A percentile compares a stretch with the other conserved stretches of the same genome.
phyloP scores from a whole-genome alignment of 2,329 filamentous ascomycete species.

The Cercospora beticola region DNA sequence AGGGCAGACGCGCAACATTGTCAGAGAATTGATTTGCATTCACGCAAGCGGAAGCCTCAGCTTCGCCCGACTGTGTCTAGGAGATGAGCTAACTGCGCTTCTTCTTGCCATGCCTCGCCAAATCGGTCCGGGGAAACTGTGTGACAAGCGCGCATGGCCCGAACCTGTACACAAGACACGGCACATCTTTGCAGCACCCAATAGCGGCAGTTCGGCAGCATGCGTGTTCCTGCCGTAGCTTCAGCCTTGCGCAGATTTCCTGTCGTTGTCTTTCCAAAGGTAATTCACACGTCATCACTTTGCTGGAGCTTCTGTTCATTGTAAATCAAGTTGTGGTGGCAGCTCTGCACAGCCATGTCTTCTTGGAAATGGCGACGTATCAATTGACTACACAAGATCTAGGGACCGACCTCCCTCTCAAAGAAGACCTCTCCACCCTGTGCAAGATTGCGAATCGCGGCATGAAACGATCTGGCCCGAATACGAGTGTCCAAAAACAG shows the following conservation, averaged over 20 bases:
- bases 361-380: neutral
- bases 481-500: neutral
- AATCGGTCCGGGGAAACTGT: neutral
- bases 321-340: neutral
- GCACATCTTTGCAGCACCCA: neutral
- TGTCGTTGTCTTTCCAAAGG: neutral
- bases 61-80: neutral
- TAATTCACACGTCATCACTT: neutral
- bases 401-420: neutral
- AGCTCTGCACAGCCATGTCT: neutral
- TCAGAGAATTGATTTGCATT: neutral
- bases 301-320: neutral
- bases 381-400: neutral
- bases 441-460: neutral
- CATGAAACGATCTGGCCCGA: neutral
- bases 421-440: neutral
- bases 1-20: neutral
- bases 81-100: neutral
- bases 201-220: neutral
- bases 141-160: neutral
- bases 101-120: neutral
- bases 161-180: neutral
- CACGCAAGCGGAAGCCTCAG: neutral
- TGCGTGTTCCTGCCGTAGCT: neutral
- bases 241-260: neutral